Evolutionary conservation across 139 green algal genomes (phyloP).

Genomic region (Coelastrella sp.): DNA sequence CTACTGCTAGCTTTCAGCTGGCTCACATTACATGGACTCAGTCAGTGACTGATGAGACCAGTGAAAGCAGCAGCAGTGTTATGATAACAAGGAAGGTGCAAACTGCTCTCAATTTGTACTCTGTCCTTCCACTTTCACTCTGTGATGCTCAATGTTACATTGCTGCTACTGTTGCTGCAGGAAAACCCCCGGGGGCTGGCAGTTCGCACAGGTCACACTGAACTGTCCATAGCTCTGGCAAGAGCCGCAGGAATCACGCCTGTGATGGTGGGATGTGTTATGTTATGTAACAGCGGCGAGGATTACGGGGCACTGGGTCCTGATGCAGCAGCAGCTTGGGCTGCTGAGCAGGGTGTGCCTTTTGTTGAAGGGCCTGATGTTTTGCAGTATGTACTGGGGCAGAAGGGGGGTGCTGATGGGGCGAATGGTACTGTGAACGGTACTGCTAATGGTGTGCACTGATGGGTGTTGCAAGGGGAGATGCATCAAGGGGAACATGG

Average conservation of each 20-base stretch:
- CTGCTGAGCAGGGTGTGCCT: neutral
- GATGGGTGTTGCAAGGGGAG: neutral
- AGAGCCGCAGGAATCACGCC: neutral
- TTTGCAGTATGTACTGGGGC: neutral
- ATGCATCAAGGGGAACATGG: no score
- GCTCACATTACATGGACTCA: no score
- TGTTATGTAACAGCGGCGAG: neutral
- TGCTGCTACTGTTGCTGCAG: neutral
- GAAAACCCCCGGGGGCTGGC: neutral
- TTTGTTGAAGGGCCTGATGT: constrained; percentile 13
- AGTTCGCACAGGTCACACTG: neutral
- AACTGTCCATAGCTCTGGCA: neutral
- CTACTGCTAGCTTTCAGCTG: no score
- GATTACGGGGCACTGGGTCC: neutral
- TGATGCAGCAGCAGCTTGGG: constrained; percentile 8
- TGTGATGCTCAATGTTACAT: neutral
- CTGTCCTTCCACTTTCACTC: no score
- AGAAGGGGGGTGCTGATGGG: neutral
- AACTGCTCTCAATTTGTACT: no score
- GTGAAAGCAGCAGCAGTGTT: no score
- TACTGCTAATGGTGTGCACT: neutral
- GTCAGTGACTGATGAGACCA: no score
- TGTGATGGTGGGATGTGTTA: constrained; percentile 9
- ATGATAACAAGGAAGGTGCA: no score
- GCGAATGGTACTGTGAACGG: neutral